A percentile compares a stretch with the other conserved stretches of the same genome.
Evolutionary conservation across 2,329 filamentous ascomycete genomes (phyloP).

Genomic region (Graphilbum fragrans): DNA sequence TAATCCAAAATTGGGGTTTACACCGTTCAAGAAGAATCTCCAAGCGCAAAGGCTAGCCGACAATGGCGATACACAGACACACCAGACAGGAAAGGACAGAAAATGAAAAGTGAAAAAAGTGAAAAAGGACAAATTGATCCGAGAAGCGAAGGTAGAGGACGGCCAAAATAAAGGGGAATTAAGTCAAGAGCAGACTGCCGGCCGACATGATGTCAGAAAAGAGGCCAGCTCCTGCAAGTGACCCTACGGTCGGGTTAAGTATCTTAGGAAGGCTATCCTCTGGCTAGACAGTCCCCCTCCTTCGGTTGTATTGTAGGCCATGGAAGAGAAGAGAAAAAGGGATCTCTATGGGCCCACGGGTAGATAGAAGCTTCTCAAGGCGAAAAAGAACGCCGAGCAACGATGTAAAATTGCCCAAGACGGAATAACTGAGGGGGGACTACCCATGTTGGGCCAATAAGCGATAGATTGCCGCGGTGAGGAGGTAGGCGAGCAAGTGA

Average conservation of each 20-base stretch:
- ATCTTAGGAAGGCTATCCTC: not conserved
- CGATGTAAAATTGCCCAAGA: constrained; percentile 2
- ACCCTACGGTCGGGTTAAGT: not conserved
- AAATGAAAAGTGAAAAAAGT: not conserved
- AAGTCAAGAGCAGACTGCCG: too few relatives aligned
- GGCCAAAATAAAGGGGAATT: not conserved
- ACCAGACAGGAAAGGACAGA: not conserved
- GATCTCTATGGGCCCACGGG: not conserved
- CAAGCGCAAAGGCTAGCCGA: too few relatives aligned
- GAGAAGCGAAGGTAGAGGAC: not conserved
- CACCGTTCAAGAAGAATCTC: not conserved
- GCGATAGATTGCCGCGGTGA: constrained; percentile 2
- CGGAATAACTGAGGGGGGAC: too few relatives aligned
- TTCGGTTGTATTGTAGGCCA: not conserved
- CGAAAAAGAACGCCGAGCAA: not conserved
- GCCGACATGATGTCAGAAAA: too few relatives aligned
- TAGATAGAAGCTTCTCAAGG: not conserved
- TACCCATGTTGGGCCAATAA: constrained; percentile 1
- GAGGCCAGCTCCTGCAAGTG: not conserved
- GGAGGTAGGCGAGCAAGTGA: not conserved
- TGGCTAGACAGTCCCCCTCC: not conserved
- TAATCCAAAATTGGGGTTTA: not conserved
- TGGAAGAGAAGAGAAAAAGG: not conserved
- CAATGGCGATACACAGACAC: not conserved
- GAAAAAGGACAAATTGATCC: not conserved